Percentiles rank a stretch among this genome's conserved stretches.
Evolutionary conservation across 495 filamentous ascomycete genomes (phyloP).

Genomic region (Penicillium daleae): DNA sequence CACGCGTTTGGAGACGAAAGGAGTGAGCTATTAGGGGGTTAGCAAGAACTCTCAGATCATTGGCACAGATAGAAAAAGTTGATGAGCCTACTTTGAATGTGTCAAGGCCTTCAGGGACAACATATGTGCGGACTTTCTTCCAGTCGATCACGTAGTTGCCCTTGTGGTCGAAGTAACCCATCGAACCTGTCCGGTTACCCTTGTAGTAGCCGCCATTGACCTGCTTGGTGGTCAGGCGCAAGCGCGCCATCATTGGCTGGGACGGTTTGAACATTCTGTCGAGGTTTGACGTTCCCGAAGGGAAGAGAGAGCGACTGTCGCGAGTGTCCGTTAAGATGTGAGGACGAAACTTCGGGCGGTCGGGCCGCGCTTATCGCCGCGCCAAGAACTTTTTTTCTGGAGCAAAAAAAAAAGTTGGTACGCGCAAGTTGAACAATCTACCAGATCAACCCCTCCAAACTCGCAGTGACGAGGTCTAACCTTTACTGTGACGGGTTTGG

Average conservation of each 20-base stretch:
- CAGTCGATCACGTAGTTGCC: conserved; percentile 84
- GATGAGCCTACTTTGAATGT: conserved; percentile 65
- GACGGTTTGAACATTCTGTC: conserved; percentile 69
- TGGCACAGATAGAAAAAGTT: rapidly evolving
- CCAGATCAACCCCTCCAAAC: conserved; percentile 27
- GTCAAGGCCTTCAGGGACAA: conserved; percentile 67
- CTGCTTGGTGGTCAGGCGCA: conserved; percentile 89
- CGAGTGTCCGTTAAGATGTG: conserved; percentile 13
- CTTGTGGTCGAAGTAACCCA: conserved; percentile 83
- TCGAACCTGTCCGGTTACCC: conserved; percentile 83
- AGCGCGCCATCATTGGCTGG: conserved; percentile 62
- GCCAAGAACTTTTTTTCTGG: conserved; percentile 49
- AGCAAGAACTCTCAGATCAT: not conserved
- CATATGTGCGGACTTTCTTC: conserved; percentile 87
- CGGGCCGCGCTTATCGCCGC: conserved; percentile 40
- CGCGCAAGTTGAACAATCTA: conserved; percentile 33
- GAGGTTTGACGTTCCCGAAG: not conserved
- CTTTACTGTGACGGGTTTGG: conserved; percentile 9
- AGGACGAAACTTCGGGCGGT: conserved; percentile 30
- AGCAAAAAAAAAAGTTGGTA: conserved; percentile 40
- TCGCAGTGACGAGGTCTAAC: conserved; percentile 18
- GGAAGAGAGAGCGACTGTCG: conserved; percentile 7
- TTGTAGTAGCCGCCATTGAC: conserved; percentile 96
- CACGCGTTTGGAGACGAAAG: conserved; percentile 77
- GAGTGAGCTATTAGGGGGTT: conserved; percentile 67